Evolutionary conservation across 371 early-diverging fungal species (phyloP).

Genomic region (Chytridium lagenaria): DNA sequence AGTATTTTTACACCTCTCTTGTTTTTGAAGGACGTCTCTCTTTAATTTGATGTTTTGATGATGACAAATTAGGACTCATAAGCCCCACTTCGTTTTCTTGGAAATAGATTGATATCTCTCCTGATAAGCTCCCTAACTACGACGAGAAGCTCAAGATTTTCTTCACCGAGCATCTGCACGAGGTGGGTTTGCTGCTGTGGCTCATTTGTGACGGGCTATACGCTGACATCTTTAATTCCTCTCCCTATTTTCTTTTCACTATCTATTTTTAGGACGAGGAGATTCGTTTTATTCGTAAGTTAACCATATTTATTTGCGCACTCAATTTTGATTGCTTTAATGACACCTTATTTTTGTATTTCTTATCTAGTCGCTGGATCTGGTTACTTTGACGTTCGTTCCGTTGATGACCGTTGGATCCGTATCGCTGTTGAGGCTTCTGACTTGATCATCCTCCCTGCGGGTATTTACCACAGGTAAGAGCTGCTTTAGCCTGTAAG

Average conservation of each 20-base stretch:
- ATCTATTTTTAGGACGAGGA: conserved; percentile 82
- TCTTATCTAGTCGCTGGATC: conserved; percentile 69
- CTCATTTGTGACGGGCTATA: background rate
- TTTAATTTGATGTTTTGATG: too few species aligned
- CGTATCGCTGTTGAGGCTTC: conserved; percentile 77
- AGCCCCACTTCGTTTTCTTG: too few species aligned
- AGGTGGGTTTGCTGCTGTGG: background rate
- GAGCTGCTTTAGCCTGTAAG: background rate
- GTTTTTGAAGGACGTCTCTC: background rate
- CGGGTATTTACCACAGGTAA: conserved; percentile 92
- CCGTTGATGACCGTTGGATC: conserved; percentile 84
- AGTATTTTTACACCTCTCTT: too few species aligned
- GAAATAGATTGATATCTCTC: conserved; percentile 72
- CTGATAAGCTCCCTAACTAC: conserved; percentile 77
- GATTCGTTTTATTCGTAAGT: conserved; percentile 77
- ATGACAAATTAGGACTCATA: too few species aligned
- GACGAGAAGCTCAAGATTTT: conserved; percentile 92
- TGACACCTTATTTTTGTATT: too few species aligned
- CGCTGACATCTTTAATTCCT: background rate
- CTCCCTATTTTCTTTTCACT: too few species aligned
- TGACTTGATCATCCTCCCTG: conserved; percentile 92
- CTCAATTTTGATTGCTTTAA: too few species aligned
- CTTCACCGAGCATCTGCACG: conserved; percentile 74
- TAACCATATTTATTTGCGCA: background rate
- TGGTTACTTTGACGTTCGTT: conserved; percentile 80